Conservation (phyloP, 2,329 filamentous ascomycete species). For the Fusarium sacchari region DNA sequence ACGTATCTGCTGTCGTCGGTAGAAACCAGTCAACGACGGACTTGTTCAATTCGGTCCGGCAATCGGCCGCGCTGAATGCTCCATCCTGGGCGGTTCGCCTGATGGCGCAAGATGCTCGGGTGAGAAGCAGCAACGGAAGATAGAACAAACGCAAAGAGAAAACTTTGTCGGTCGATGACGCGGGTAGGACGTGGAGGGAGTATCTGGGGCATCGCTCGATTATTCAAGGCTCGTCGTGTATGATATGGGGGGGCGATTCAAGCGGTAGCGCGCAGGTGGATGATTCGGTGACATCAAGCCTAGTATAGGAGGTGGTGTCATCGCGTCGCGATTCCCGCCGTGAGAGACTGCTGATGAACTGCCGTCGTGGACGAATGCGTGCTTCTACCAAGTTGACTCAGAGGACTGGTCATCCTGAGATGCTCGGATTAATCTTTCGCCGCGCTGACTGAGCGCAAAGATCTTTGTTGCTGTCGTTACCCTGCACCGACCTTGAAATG, state of each 20-base stretch:
- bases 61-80: background rate
- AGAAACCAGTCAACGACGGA: fast-evolving
- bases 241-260: fast-evolving
- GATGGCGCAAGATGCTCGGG: background rate
- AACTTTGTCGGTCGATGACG: fast-evolving
- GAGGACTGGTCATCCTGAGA: fast-evolving
- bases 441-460: background rate
- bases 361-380: background rate
- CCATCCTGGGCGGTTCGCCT: background rate
- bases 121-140: background rate
- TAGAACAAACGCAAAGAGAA: fast-evolving
- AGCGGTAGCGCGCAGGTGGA: fast-evolving
- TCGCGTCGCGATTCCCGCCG: background rate
- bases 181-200: fast-evolving
- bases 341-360: background rate
- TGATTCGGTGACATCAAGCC: fast-evolving
- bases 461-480: background rate
- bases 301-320: fast-evolving
- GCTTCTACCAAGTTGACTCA: too few species aligned
- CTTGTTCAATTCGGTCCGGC: background rate
- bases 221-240: fast-evolving
- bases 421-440: background rate
- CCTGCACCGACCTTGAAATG: background rate
- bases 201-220: background rate
- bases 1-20: fast-evolving